phyloP scores from a whole-genome alignment of 805 yeast species.

The Yarrowia sp. region DNA sequence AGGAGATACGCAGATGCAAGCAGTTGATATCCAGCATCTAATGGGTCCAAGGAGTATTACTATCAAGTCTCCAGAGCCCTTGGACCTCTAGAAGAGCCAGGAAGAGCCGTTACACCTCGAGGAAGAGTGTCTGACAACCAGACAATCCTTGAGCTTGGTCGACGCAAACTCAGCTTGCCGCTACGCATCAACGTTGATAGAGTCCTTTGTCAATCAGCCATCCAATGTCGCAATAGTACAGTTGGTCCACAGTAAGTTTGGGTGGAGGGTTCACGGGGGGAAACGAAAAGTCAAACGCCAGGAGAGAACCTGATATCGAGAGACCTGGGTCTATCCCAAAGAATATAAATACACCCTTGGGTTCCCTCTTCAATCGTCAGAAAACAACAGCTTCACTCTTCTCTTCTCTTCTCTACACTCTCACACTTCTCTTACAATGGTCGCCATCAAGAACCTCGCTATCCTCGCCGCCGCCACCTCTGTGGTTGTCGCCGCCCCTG shows the following conservation, averaged over 20 bases:
- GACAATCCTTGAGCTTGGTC: conserved; percentile 17
- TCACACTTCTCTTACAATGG: conserved; percentile 3
- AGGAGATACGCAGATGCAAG: background rate
- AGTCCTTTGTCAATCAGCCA: background rate
- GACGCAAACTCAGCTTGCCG: conserved; percentile 21
- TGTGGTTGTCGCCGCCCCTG: conserved; percentile 3
- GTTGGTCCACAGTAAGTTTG: background rate
- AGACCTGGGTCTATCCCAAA: background rate
- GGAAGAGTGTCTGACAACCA: background rate
- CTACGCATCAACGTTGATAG: background rate
- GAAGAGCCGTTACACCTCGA: too few species aligned
- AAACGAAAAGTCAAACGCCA: background rate
- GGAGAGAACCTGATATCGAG: background rate
- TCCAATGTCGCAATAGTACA: conserved; percentile 12
- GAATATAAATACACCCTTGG: conserved; percentile 5
- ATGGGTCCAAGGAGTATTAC: too few species aligned
- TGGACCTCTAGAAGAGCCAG: too few species aligned
- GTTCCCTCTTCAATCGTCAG: background rate
- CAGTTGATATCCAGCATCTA: background rate
- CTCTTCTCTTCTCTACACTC: background rate
- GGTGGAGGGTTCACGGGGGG: conserved; percentile 13
- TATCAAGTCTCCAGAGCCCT: too few species aligned
- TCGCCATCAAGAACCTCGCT: conserved; percentile 23
- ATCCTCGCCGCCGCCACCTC: conserved; percentile 18
- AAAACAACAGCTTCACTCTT: background rate